Conservation (phyloP, 495 filamentous ascomycete species). For the Xylaria palmicola region DNA sequence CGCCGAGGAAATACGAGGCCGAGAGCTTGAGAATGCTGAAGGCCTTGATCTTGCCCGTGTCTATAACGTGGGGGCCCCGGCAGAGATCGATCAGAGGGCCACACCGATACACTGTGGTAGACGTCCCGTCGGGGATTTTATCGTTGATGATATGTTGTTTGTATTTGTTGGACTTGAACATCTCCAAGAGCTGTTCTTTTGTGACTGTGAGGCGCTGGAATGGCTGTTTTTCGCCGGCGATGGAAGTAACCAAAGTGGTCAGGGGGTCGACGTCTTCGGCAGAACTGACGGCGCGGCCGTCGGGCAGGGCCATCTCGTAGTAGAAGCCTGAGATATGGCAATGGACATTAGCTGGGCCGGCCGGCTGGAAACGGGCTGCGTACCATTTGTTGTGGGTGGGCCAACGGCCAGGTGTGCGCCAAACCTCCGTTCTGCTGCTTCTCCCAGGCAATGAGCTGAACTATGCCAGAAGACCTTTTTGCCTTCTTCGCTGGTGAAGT, state of each 20-base stretch:
- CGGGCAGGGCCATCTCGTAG: conserved; percentile 92
- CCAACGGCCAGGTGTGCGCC: conserved; percentile 90
- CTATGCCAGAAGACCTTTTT: conserved; percentile 91
- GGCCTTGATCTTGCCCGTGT: conserved; percentile 87
- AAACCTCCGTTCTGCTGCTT: conserved; percentile 85
- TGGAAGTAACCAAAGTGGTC: conserved; percentile 68
- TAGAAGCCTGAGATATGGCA: conserved; percentile 60
- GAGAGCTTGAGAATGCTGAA: conserved; percentile 94
- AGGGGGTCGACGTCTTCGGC: conserved; percentile 73
- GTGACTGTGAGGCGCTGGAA: conserved; percentile 87
- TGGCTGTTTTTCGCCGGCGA: conserved; percentile 93
- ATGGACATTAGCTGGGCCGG: not conserved
- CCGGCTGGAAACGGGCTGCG: not conserved
- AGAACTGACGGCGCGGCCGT: conserved; percentile 66
- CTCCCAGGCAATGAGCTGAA: conserved; percentile 89
- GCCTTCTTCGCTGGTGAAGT: conserved; percentile 82
- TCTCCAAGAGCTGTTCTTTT: conserved; percentile 87
- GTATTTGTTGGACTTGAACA: conserved; percentile 95
- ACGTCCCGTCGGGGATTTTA: conserved; percentile 82
- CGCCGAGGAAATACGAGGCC: conserved; percentile 93
- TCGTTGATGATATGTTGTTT: conserved; percentile 96
- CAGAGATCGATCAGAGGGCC: conserved; percentile 52
- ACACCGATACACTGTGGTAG: conserved; percentile 88
- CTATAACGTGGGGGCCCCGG: conserved; percentile 79
- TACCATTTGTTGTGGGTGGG: conserved; percentile 82